phyloP scores from a whole-genome alignment of 2,329 filamentous ascomycete species.

The Trichophyton mentagrophytes region DNA sequence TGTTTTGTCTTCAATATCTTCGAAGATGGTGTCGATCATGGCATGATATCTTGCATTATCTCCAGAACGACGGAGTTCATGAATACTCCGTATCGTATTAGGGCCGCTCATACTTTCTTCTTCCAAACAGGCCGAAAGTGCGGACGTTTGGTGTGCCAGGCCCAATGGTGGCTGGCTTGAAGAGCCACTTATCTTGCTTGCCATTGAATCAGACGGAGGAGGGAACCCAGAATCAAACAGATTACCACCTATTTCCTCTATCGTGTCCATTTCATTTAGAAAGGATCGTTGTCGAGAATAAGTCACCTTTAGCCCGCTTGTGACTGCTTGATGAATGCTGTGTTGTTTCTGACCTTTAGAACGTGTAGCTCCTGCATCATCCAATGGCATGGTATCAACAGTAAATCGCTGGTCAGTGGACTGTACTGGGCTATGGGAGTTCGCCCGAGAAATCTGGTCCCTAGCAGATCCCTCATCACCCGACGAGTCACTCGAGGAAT shows the following conservation, averaged over 20 bases:
- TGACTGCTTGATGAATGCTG: conserved; percentile 11
- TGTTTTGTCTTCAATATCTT: conserved; percentile 42
- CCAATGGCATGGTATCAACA: background rate
- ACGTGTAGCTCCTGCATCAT: background rate
- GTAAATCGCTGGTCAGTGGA: background rate
- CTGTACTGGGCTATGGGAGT: background rate
- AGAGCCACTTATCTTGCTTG: background rate
- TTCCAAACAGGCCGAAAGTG: conserved; percentile 31
- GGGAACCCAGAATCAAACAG: background rate
- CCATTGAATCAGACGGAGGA: background rate
- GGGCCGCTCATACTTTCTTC: conserved; percentile 28
- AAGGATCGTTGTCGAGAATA: conserved; percentile 50
- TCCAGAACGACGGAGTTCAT: conserved; percentile 49
- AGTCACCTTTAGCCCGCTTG: conserved; percentile 38
- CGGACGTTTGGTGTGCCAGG: background rate
- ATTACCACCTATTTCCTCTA: conserved; percentile 10
- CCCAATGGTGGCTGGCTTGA: background rate
- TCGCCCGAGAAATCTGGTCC: background rate
- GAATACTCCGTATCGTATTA: conserved; percentile 41
- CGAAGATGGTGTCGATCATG: conserved; percentile 44
- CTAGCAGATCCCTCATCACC: background rate
- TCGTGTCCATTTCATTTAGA: conserved; percentile 37
- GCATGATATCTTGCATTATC: conserved; percentile 44
- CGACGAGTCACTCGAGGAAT: conserved; percentile 3
- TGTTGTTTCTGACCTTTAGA: background rate